These are phyloP conservation scores for Neurospora sp. DNA, from an alignment of 2,329 filamentous ascomycete species.

Conservation along the genomic window DNA sequence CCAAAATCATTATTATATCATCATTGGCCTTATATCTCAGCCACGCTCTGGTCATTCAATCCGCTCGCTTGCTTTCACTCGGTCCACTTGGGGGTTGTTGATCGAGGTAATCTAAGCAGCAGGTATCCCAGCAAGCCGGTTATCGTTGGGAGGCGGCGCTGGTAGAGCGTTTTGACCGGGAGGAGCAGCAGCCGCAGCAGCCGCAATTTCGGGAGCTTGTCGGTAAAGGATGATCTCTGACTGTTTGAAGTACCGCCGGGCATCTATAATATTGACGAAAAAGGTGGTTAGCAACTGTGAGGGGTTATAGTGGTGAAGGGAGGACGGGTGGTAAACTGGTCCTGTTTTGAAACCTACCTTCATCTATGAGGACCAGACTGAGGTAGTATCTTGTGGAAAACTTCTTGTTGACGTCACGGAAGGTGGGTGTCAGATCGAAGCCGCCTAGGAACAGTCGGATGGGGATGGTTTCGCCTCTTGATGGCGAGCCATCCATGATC, in stretches of 20 bases:
- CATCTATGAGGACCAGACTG: constrained; percentile 88
- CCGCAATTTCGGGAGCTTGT: constrained; percentile 54
- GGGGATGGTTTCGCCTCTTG: constrained; percentile 86
- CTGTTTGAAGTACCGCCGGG: constrained; percentile 96
- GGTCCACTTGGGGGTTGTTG: background rate
- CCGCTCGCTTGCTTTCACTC: background rate
- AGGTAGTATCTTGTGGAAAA: constrained; percentile 98
- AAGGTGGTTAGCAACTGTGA: constrained; percentile 9
- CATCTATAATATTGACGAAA: constrained; percentile 46
- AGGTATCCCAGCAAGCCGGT: constrained; percentile 27
- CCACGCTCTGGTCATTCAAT: background rate
- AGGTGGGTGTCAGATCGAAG: constrained; percentile 94
- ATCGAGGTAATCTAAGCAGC: background rate
- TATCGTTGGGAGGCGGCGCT: constrained; percentile 35
- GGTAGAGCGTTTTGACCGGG: constrained; percentile 28
- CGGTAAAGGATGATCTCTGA: constrained; percentile 96
- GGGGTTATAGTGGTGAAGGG: constrained; percentile 8
- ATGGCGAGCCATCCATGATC: constrained; percentile 99
- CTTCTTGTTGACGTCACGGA: constrained; percentile 99
- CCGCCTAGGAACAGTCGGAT: constrained; percentile 95
- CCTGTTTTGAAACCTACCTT: constrained; percentile 47
- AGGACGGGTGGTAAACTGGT: background rate
- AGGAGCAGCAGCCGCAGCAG: background rate
- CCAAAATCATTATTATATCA: background rate
- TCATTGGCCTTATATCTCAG: background rate